Base-by-base conservation (phyloP, 345 rosid species). In the Eucalyptus polybractea region DNA sequence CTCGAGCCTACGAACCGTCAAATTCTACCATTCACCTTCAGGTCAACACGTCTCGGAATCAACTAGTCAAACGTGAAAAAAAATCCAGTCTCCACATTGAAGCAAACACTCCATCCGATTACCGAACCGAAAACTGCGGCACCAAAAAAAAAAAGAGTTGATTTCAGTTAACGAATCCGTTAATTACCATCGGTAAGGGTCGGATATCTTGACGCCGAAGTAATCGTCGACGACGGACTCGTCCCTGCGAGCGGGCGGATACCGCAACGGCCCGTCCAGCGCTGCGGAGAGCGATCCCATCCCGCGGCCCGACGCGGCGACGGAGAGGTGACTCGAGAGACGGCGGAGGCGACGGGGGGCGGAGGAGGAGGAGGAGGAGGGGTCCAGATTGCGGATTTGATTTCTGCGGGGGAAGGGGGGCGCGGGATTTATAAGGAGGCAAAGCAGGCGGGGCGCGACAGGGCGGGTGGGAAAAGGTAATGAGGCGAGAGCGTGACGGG, bases 181-280 rank as follows among this genome's bases (percentile, higher is more conserved):
- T 17, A 42, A 50, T 90, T 94, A 97, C 99, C 99, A 97, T 88
- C 99, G 94, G 88, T 96, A 97, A 92, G 99, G 99, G 89, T 97
- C 99, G 29, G 96, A 72, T 76, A 97, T 90, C 90, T 92, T 91
- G 49, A 95, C 95, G 88, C 99, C 98, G 86, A 96, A 96, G 90
- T 94, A 95, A 90, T 95, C 95, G 4, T 97, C 99, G 29, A 96
- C 94, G 29, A 96, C 92, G 76, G 97, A 93, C 60, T 96, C 95
- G 87, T 97, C 98, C 19, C 98, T 91, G 49, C 96, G 97, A 83
- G 94, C 94, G 13, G 60, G 37, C 17, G 99, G 97, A 76, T 97
- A 97, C 86, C 92, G 92, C 86, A 96, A 86, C 37, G 90, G 89
- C 65, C 89, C 90, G 42, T 90, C 91, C 47, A 94, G 24, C 5